Percentiles rank a stretch among this genome's conserved stretches.
Evolutionary conservation across 129 eudicot genomes (phyloP).

Genomic region (Flaveria ramosissima): DNA sequence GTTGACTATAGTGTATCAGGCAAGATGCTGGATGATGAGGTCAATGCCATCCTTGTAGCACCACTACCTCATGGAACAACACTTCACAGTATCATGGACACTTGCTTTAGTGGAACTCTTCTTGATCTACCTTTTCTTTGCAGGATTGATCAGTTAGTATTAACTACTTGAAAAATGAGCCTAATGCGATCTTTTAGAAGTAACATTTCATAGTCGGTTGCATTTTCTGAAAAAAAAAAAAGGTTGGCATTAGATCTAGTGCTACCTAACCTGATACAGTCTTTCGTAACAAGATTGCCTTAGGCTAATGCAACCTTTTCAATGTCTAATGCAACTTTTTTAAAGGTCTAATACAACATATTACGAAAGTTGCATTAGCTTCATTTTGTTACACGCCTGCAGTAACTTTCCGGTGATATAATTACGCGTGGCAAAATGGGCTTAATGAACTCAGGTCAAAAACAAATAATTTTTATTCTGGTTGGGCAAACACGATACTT

Average conservation of each 20-base stretch:
- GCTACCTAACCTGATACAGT: no score
- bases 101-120: slow-evolving; percentile 73
- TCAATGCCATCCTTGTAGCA: slow-evolving; percentile 62
- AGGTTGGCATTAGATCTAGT: no score
- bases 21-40: slow-evolving; percentile 73
- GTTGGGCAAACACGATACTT: background rate
- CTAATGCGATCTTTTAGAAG: no score
- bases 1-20: slow-evolving; percentile 64
- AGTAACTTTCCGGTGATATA: background rate
- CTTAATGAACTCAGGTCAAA: slow-evolving; percentile 9
- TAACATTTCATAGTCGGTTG: no score
- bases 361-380: no score
- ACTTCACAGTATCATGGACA: slow-evolving; percentile 72
- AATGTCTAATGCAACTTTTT: no score
- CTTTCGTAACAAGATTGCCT: no score
- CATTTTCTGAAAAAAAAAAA: no score
- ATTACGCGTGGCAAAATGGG: background rate
- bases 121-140: slow-evolving; percentile 64
- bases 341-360: no score
- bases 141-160: slow-evolving; percentile 50
- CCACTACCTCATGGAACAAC: slow-evolving; percentile 66
- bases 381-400: background rate
- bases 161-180: background rate
- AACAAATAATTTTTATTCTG: background rate
- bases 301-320: no score